phyloP scores from a whole-genome alignment of 108 stramenopile genomes.

The Chaetoceros muelleri region DNA sequence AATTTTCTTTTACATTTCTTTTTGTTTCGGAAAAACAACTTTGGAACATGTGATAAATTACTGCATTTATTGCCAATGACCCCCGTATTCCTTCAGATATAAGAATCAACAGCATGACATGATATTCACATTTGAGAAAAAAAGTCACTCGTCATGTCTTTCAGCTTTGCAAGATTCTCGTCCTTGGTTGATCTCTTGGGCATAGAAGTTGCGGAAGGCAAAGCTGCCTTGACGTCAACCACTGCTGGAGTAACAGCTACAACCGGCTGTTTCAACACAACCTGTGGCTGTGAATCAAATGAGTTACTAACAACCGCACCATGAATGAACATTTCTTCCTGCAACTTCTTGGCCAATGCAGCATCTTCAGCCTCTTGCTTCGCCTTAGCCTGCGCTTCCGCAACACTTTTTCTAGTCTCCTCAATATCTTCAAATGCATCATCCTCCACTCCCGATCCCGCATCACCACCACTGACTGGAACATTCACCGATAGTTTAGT shows the following conservation, averaged over 20 bases:
- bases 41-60: too few species aligned
- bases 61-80: too few species aligned
- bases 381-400: constrained; percentile 28
- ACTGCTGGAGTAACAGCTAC: constrained; percentile 15
- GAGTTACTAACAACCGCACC: constrained; percentile 7
- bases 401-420: constrained; percentile 31
- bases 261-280: constrained; percentile 8
- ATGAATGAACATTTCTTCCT: constrained; percentile 18
- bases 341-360: constrained; percentile 25
- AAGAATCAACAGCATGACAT: too few species aligned
- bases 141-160: constrained; percentile 77
- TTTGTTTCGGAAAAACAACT: too few species aligned
- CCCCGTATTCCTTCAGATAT: too few species aligned
- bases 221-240: constrained; percentile 5
- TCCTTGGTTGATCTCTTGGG: constrained; percentile 46
- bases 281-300: background rate
- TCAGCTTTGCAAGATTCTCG: constrained; percentile 50
- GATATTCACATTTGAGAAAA: constrained; percentile 61
- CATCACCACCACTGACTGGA: constrained; percentile 1
- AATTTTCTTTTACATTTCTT: too few species aligned
- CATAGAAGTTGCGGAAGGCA: constrained; percentile 21
- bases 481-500: constrained; percentile 39
- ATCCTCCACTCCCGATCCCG: constrained; percentile 8
- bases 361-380: constrained; percentile 28
- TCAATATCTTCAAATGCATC: constrained; percentile 56